phyloP scores from a whole-genome alignment of 2,329 filamentous ascomycete genomes.

The Claviceps humidiphila region DNA sequence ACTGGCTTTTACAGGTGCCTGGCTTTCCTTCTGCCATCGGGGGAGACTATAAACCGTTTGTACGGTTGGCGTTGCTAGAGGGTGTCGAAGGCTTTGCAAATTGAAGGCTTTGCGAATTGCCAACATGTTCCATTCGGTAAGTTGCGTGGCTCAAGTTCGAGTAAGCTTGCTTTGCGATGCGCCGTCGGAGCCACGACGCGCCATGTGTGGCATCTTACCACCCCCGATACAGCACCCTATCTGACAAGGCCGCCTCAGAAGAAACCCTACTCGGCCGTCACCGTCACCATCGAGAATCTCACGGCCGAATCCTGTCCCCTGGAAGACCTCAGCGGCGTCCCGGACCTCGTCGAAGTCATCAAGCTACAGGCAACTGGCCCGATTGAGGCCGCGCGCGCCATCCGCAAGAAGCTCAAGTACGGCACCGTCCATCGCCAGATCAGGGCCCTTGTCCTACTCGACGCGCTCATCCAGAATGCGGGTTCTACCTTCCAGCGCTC shows the following conservation, averaged over 20 bases:
- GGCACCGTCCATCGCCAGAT: conserved; percentile 88
- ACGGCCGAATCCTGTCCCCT: conserved; percentile 83
- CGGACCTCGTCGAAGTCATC: conserved; percentile 88
- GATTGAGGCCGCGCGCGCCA: conserved; percentile 75
- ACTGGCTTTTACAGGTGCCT: too few relatives aligned
- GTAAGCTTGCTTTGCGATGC: too few relatives aligned
- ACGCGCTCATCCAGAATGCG: conserved; percentile 89
- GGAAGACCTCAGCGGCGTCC: conserved; percentile 82
- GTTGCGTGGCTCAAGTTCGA: neutral
- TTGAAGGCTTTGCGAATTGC: neutral
- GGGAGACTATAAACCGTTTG: too few relatives aligned
- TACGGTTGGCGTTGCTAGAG: too few relatives aligned
- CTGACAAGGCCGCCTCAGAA: conserved; percentile 18
- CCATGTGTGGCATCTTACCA: too few relatives aligned
- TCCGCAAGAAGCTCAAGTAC: conserved; percentile 98
- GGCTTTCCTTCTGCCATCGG: too few relatives aligned
- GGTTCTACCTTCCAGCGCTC: conserved; percentile 73
- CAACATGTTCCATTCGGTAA: conserved; percentile 19
- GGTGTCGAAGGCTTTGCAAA: neutral
- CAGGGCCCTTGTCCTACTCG: conserved; percentile 74
- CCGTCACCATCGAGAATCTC: conserved; percentile 79
- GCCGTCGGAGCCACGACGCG: too few relatives aligned
- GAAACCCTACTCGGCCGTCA: conserved; percentile 86
- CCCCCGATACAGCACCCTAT: neutral
- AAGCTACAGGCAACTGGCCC: conserved; percentile 79